phyloP scores from a whole-genome alignment of 2,329 filamentous ascomycete species.

The Coleophoma cylindrospora region DNA sequence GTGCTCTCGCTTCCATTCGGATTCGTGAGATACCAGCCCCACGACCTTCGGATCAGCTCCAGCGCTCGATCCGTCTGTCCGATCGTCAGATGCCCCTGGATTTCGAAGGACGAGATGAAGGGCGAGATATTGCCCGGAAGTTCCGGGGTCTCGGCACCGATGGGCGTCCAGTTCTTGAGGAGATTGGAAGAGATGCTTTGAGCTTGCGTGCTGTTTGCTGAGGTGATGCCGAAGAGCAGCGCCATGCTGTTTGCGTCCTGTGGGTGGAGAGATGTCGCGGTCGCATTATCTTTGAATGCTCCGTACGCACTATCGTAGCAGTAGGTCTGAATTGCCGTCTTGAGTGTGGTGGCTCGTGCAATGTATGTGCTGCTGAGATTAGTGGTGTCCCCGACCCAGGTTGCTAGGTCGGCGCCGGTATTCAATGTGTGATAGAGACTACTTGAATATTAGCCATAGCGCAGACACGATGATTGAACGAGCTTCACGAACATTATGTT shows the following conservation, averaged over 20 bases:
- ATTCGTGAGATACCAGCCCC: constrained; percentile 54
- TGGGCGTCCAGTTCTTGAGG: constrained; percentile 45
- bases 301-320: constrained; percentile 35
- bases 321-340: constrained; percentile 28
- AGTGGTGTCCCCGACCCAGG: constrained; percentile 33
- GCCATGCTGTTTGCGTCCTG: constrained; percentile 56
- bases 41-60: constrained; percentile 46
- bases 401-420: constrained; percentile 37
- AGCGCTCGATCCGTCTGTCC: constrained; percentile 42
- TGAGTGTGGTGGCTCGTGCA: constrained; percentile 18
- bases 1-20: constrained; percentile 50
- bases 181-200: constrained; percentile 39
- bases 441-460: neutral
- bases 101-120: constrained; percentile 52
- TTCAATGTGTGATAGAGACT: constrained; percentile 40
- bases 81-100: constrained; percentile 46
- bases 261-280: constrained; percentile 47
- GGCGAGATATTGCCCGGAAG: constrained; percentile 49
- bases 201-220: constrained; percentile 8
- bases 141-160: constrained; percentile 48
- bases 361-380: constrained; percentile 30
- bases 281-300: constrained; percentile 42
- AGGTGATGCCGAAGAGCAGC: constrained; percentile 20
- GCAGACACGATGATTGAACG: neutral
- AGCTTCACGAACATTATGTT: constrained; percentile 31